Base-by-base conservation (phyloP, 169 alveolate species). In the Plasmodium gallinaceum region DNA sequence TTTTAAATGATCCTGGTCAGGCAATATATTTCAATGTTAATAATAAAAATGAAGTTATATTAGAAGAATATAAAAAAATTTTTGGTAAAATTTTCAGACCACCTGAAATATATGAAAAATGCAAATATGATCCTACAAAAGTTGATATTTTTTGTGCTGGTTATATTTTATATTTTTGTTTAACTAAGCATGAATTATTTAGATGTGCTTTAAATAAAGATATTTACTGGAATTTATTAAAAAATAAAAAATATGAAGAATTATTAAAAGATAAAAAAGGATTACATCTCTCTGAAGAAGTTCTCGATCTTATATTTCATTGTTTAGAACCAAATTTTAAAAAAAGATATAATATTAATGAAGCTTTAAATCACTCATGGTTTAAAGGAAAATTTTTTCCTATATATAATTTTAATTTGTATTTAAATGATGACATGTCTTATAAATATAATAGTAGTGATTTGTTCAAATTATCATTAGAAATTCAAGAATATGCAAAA, bases 1-100 rank as follows among this genome's bases (percentile, higher is more conserved):
- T 88, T 42, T 48, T 94, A 18, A 90, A 95, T 62, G 96, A 94
- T 60, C 96, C 96, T 52, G 96, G 96, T 0, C 96, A 94, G 73
- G 96, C 96, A 3, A 83, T 93, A 12, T 52, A 78, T 39, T 78
- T 78, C 54, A 65, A 22, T 65, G 51, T 78, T 7, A 51, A 78
- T 42, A 78, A 78, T 18, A 64, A 10, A 26, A 62, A 78, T 78
- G 61, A 78, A 12, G 89, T 78, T 16, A 48, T 69, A 39, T 43
- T 78, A 26, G 86, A 76, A 52, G 92, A 92, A 18, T 65, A 60
- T 52, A 85, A 68, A n/a, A 86, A 88, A 5, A 74, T 88, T 18
- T 94, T 94, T 70, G 96, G 96, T 8, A 94, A 94, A 73, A 91
- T 93, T 18, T 94, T 94, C 72, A 80, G 96, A 8, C 95, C 96